Conservation (phyloP, 768 basidiomycete species). For the Vararia minispora region DNA sequence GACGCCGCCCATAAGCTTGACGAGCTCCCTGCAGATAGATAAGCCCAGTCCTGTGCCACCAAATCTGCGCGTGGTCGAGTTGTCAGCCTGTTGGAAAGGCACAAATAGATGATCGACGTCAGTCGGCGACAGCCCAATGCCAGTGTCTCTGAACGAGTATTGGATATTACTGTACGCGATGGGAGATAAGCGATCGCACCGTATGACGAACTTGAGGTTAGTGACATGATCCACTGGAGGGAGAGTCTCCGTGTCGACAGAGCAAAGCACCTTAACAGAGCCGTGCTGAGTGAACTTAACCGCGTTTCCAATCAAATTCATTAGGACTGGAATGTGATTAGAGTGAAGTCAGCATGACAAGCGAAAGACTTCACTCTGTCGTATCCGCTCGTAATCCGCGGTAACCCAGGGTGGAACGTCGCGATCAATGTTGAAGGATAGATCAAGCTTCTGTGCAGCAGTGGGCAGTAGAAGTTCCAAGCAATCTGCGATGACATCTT, state of each 20-base stretch:
- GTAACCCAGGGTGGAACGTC: constrained; percentile 63
- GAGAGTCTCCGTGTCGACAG: constrained; percentile 30
- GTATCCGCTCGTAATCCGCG: constrained; percentile 63
- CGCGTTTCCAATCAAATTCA: constrained; percentile 72
- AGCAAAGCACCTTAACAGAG: constrained; percentile 51
- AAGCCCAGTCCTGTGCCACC: constrained; percentile 72
- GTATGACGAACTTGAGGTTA: constrained; percentile 52
- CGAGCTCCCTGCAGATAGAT: constrained; percentile 63
- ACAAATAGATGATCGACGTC: constrained; percentile 61
- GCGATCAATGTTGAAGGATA: constrained; percentile 60
- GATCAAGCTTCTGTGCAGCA: constrained; percentile 64
- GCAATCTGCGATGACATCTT: constrained; percentile 52
- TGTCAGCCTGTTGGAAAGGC: constrained; percentile 73
- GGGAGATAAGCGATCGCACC: constrained; percentile 25
- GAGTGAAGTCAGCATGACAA: background rate
- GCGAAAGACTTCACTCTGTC: constrained; percentile 37
- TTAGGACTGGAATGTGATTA: constrained; percentile 35
- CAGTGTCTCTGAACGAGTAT: constrained; percentile 43
- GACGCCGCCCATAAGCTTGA: constrained; percentile 65
- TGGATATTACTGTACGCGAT: background rate
- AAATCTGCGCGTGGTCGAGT: constrained; percentile 64
- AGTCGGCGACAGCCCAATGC: constrained; percentile 56
- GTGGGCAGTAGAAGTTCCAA: constrained; percentile 67
- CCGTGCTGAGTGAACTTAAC: constrained; percentile 63
- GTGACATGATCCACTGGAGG: constrained; percentile 30